Conservation (phyloP, 164 flowering plant genomes). For the grape (Vitis vinifera) region DNA sequence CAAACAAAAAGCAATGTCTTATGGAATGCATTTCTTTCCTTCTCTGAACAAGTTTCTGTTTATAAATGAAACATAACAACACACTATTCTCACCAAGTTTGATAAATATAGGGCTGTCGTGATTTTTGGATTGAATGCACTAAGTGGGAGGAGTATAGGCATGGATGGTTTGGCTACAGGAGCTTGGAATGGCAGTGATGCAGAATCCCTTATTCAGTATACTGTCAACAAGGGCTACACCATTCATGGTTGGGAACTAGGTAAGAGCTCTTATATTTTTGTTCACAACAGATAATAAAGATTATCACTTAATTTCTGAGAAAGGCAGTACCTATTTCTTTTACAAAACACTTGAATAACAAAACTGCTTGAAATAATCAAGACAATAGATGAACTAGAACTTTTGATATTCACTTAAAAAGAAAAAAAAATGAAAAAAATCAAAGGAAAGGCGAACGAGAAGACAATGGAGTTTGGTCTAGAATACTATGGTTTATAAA, state of each 20-base stretch:
- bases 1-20: no score
- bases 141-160: constrained; percentile 27
- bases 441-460: no score
- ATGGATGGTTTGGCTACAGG: constrained; percentile 29
- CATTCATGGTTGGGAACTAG: constrained; percentile 55
- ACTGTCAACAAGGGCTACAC: constrained; percentile 35
- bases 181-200: constrained; percentile 45
- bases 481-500: no score
- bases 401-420: no score
- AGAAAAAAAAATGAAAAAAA: no score
- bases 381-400: no score
- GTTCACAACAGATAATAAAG: background rate
- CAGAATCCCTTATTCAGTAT: constrained; percentile 40
- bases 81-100: background rate
- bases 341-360: no score
- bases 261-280: constrained; percentile 16
- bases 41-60: background rate
- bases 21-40: background rate
- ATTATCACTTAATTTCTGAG: no score
- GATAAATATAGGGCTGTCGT: constrained; percentile 29
- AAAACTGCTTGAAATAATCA: no score
- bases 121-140: constrained; percentile 52
- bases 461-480: no score
- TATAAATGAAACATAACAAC: background rate
- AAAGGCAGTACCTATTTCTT: no score